These are phyloP conservation scores for Tylopilus rubrobrunneus DNA, from an alignment of 768 basidiomycete species.

Conservation along the genomic window DNA sequence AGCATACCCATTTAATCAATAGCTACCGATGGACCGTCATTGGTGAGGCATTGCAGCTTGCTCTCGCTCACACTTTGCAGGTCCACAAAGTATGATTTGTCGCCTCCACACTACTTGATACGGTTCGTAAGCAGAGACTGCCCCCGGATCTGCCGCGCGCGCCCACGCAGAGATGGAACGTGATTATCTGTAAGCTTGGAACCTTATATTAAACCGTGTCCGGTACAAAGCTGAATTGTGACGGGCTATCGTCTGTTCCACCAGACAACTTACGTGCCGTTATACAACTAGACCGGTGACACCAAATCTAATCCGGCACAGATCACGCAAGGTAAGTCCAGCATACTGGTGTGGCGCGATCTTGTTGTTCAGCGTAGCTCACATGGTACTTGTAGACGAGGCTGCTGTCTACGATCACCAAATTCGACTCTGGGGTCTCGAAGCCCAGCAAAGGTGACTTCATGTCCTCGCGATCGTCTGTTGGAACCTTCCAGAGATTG, in stretches of 20 bases:
- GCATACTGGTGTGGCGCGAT: constrained; percentile 2
- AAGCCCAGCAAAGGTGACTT: constrained; percentile 88
- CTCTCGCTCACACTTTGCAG: constrained; percentile 31
- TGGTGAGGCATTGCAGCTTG: constrained; percentile 39
- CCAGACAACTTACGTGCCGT: background rate
- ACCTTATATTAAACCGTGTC: no score
- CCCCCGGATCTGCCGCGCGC: constrained; percentile 74
- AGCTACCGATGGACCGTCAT: constrained; percentile 80
- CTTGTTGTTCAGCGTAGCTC: background rate
- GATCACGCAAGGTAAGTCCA: constrained; percentile 63
- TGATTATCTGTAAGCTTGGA: no score
- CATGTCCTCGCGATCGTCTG: background rate
- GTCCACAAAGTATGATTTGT: constrained; percentile 94
- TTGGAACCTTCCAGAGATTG: background rate
- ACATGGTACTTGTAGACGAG: constrained; percentile 40
- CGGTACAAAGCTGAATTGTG: no score
- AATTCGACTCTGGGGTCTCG: constrained; percentile 96
- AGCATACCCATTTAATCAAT: constrained; percentile 93
- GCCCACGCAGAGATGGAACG: no score
- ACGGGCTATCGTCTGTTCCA: no score
- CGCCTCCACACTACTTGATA: constrained; percentile 83
- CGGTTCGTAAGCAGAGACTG: constrained; percentile 76
- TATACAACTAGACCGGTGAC: constrained; percentile 26
- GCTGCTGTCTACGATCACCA: constrained; percentile 95
- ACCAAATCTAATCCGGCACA: constrained; percentile 38